Percentiles rank a stretch among this genome's conserved stretches.
Evolutionary conservation across 148 eudicot species (phyloP).

Genomic region (Beta vulgaris): DNA sequence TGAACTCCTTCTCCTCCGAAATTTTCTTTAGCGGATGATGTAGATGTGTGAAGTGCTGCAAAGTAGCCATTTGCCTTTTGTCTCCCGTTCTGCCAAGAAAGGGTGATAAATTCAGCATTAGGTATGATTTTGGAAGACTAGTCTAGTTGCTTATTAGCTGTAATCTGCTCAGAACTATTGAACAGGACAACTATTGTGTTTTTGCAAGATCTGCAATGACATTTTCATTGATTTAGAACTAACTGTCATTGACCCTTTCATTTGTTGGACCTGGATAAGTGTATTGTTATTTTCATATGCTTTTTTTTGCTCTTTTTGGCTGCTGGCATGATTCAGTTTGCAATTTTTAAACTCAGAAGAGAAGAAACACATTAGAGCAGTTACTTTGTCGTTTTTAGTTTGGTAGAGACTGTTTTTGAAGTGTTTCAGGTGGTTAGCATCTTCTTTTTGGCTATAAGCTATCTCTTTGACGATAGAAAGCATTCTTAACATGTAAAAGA

Average conservation of each 20-base stretch:
- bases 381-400: not conserved
- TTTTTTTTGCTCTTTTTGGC: not conserved
- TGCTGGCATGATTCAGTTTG: not conserved
- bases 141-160: slow-evolving; percentile 6
- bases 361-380: not conserved
- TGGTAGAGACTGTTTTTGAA: not conserved
- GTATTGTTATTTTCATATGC: not conserved
- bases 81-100: not conserved
- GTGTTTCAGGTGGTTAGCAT: not conserved
- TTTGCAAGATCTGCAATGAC: slow-evolving; percentile 10
- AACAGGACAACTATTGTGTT: not conserved
- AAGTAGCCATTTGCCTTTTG: slow-evolving; percentile 2
- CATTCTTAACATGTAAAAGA: not conserved
- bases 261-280: not conserved
- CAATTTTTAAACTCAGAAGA: not conserved
- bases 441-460: not conserved
- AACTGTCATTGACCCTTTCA: not conserved
- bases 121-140: not conserved
- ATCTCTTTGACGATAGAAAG: not conserved
- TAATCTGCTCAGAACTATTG: slow-evolving; percentile 6
- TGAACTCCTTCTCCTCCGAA: slow-evolving; percentile 12
- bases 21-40: slow-evolving; percentile 1
- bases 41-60: slow-evolving; percentile 25
- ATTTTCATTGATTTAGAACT: not conserved
- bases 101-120: not conserved